A percentile compares a stretch with the other conserved stretches of the same genome.
These are phyloP conservation scores for Lophium mytilinum DNA, from an alignment of 495 filamentous ascomycete species.

Conservation along the genomic window DNA sequence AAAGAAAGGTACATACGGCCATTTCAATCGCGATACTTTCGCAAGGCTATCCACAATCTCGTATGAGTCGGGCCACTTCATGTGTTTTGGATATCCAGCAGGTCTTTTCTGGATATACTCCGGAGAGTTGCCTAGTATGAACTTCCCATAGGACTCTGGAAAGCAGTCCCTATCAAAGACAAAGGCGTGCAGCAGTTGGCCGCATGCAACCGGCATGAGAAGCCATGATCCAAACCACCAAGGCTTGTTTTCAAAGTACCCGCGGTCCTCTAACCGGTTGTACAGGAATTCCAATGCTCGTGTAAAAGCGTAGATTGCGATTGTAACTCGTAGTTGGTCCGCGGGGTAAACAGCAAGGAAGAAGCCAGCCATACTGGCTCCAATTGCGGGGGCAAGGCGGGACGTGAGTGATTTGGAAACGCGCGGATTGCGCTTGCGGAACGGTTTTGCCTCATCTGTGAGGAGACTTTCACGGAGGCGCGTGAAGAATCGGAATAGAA, in stretches of 20 bases:
- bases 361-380: conserved; percentile 76
- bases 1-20: conserved; percentile 57
- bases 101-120: conserved; percentile 74
- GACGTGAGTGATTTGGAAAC: conserved; percentile 68
- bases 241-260: conserved; percentile 63
- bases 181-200: conserved; percentile 84
- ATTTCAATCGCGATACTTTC: conserved; percentile 68
- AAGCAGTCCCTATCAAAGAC: conserved; percentile 90
- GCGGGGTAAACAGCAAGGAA: conserved; percentile 71
- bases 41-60: conserved; percentile 75
- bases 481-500: conserved; percentile 84
- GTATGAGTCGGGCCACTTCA: conserved; percentile 67
- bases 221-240: conserved; percentile 97
- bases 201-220: conserved; percentile 83
- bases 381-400: conserved; percentile 73
- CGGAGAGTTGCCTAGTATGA: conserved; percentile 64
- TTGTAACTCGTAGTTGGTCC: conserved; percentile 66
- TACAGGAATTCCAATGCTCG: conserved; percentile 80
- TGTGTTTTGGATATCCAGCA: conserved; percentile 51
- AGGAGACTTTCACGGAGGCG: conserved; percentile 71
- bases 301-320: conserved; percentile 70
- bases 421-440: conserved; percentile 73
- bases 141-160: conserved; percentile 61
- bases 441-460: conserved; percentile 61
- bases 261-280: conserved; percentile 71